Evolutionary conservation across 768 basidiomycete species (phyloP).

Genomic region (Mycena capillaripes): DNA sequence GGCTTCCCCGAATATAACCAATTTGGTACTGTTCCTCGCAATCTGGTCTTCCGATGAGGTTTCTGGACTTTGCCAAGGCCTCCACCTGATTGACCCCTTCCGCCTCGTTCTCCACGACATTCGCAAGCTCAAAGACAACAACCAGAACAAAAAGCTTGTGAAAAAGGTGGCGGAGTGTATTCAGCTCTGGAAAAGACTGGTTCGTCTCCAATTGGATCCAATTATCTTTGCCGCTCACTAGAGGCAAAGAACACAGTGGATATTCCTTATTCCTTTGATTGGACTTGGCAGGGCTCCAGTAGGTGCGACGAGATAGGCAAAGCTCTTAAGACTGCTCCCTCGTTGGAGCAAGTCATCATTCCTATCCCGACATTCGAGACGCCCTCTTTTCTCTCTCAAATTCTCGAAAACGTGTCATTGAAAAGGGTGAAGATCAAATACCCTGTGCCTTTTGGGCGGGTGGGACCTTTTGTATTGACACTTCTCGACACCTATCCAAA

Average conservation of each 20-base stretch:
- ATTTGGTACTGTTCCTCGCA: slow-evolving; percentile 6
- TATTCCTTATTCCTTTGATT: neutral
- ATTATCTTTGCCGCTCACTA: neutral
- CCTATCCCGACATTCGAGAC: neutral
- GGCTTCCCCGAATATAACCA: slow-evolving; percentile 22
- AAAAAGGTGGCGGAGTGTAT: slow-evolving; percentile 7
- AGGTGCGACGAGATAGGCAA: neutral
- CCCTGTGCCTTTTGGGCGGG: neutral
- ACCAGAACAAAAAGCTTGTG: slow-evolving; percentile 10
- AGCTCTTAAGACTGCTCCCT: neutral
- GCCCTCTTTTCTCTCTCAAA: neutral
- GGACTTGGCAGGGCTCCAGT: neutral
- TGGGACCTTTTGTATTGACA: neutral
- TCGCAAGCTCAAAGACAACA: neutral
- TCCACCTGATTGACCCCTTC: slow-evolving; percentile 9
- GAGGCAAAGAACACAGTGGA: neutral
- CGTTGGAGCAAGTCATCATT: neutral
- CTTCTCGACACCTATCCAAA: too few species aligned
- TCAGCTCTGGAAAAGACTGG: slow-evolving; percentile 12
- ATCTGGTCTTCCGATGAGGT: slow-evolving; percentile 12
- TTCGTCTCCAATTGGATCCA: neutral
- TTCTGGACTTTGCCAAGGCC: slow-evolving; percentile 21
- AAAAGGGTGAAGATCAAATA: slow-evolving; percentile 8
- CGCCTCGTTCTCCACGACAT: slow-evolving; percentile 19
- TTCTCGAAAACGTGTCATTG: neutral